phyloP scores from a whole-genome alignment of 208 protist genomes.

The Trypanosoma theileri region DNA sequence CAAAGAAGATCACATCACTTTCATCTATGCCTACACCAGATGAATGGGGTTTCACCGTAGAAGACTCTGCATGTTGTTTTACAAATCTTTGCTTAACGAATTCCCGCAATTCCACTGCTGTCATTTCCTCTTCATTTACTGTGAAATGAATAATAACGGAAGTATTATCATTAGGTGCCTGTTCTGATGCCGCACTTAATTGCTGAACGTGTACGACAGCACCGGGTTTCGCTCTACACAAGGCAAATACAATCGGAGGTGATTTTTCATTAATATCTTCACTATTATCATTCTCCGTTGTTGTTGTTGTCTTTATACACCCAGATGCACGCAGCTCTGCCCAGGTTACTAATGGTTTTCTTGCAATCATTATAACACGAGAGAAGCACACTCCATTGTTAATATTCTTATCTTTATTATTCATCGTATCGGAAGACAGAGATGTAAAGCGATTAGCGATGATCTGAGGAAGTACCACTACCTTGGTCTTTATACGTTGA shows the following conservation, averaged over 20 bases:
- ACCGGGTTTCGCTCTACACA: slow-evolving; percentile 33
- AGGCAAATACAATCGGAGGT: slow-evolving; percentile 44
- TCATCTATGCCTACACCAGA: slow-evolving; percentile 1
- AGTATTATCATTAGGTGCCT: slow-evolving; percentile 36
- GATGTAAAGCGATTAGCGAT: slow-evolving; percentile 13
- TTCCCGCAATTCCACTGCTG: slow-evolving; percentile 34
- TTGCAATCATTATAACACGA: slow-evolving; percentile 56
- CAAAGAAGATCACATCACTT: slow-evolving; percentile 42
- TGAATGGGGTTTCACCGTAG: neutral
- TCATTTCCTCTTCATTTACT: slow-evolving; percentile 40
- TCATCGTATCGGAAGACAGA: neutral
- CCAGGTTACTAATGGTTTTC: slow-evolving; percentile 45
- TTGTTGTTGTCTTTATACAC: neutral
- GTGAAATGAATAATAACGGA: slow-evolving; percentile 72
- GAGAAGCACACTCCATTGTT: slow-evolving; percentile 32
- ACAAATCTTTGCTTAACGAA: slow-evolving; percentile 52
- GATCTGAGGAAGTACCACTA: slow-evolving; percentile 51
- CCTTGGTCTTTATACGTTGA: slow-evolving; percentile 62
- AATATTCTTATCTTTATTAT: neutral
- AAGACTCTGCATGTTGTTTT: neutral
- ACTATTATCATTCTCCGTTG: neutral
- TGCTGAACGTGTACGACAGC: slow-evolving; percentile 64
- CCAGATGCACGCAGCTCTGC: slow-evolving; percentile 19
- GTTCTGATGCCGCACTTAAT: slow-evolving; percentile 46
- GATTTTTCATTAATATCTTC: slow-evolving; percentile 21